Conservation (phyloP, 306 rosid species). For the Vigna radiata region DNA sequence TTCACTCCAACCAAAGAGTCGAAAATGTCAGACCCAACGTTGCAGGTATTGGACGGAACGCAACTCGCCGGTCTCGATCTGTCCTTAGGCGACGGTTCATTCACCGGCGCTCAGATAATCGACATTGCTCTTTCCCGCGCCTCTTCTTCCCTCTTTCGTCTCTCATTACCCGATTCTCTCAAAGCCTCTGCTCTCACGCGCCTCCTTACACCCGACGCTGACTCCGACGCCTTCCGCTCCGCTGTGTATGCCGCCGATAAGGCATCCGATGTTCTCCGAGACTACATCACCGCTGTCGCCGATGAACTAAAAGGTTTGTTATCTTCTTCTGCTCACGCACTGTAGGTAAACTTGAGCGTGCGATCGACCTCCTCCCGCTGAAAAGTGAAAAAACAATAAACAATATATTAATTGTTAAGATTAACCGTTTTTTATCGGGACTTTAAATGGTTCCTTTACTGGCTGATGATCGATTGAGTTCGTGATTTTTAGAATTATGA, state of each 20-base stretch:
- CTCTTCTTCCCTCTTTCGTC: slow-evolving; percentile 67
- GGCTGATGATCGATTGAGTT: not conserved
- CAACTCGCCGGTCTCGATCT: slow-evolving; percentile 60
- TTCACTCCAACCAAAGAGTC: slow-evolving; percentile 20
- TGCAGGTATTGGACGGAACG: slow-evolving; percentile 76
- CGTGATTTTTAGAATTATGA: not conserved
- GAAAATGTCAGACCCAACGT: slow-evolving; percentile 74
- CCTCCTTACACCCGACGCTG: slow-evolving; percentile 45
- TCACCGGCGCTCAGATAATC: slow-evolving; percentile 70
- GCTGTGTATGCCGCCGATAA: slow-evolving; percentile 48
- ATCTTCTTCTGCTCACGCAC: slow-evolving; percentile 26
- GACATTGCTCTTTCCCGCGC: slow-evolving; percentile 67
- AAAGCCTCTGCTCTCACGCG: slow-evolving; percentile 63
- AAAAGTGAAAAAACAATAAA: not conserved
- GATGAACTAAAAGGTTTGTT: slow-evolving; percentile 73
- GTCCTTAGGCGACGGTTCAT: slow-evolving; percentile 43
- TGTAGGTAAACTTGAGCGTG: slow-evolving; percentile 17
- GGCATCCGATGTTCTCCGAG: slow-evolving; percentile 56
- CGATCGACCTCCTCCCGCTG: not conserved
- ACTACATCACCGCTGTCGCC: slow-evolving; percentile 80
- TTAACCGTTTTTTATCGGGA: not conserved
- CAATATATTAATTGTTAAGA: not conserved
- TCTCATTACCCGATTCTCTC: slow-evolving; percentile 67
- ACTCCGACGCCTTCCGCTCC: slow-evolving; percentile 45
- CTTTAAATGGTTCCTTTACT: not conserved